These are phyloP conservation scores for Saccharomyces paradoxus DNA, from an alignment of 805 yeast genomes.

Conservation along the genomic window DNA sequence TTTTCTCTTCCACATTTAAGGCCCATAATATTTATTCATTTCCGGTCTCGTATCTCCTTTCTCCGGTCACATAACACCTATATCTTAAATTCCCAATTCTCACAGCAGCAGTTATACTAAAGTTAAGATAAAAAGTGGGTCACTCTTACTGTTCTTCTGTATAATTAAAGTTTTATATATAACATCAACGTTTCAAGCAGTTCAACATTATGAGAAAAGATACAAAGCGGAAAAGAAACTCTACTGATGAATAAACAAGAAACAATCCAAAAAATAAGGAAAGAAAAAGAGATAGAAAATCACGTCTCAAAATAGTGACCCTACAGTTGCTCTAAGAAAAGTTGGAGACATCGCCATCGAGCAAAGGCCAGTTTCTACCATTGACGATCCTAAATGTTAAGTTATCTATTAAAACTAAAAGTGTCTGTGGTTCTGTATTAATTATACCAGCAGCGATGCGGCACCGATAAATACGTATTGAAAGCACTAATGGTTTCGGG, in stretches of 20 bases:
- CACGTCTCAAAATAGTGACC: neutral
- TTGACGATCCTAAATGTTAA: slow-evolving; percentile 60
- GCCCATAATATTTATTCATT: neutral
- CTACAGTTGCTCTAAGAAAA: slow-evolving; percentile 54
- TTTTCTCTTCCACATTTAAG: no score
- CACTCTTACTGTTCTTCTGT: no score
- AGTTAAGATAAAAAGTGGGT: no score
- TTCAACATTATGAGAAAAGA: no score
- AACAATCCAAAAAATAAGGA: no score
- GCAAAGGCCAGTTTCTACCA: slow-evolving; percentile 57
- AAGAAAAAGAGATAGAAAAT: no score
- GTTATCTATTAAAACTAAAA: slow-evolving; percentile 71
- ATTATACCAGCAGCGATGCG: slow-evolving; percentile 72
- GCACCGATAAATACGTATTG: slow-evolving; percentile 68
- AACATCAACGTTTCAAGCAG: no score
- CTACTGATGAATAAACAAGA: no score
- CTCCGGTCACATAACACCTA: neutral
- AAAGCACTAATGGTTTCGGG: slow-evolving; percentile 79
- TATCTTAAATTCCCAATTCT: no score
- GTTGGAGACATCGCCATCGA: slow-evolving; percentile 59
- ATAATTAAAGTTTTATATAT: no score
- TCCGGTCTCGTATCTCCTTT: neutral
- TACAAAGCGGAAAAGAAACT: no score
- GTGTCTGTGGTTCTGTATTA: slow-evolving; percentile 84
- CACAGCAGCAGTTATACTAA: no score